A percentile compares a stretch with the other conserved stretches of the same genome.
These are phyloP conservation scores for Inga leiocalycina DNA, from an alignment of 306 rosid genomes.

Conservation along the genomic window DNA sequence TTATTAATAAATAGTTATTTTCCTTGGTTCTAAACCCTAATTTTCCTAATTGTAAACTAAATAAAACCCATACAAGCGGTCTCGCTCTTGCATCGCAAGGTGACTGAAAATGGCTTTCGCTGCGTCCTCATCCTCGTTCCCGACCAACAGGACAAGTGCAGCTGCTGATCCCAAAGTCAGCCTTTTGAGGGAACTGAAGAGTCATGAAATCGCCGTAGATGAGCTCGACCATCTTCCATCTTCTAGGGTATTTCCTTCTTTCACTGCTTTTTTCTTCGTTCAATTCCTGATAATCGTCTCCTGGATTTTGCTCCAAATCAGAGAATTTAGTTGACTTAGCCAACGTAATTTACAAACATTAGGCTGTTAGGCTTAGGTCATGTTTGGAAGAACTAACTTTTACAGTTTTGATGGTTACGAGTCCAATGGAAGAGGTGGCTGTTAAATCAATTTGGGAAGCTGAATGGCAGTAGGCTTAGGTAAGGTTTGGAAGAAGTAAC, in stretches of 20 bases:
- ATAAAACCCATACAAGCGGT: background rate
- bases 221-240: constrained; percentile 70
- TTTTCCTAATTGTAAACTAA: too few relatives aligned
- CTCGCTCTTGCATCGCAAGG: background rate
- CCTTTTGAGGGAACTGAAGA: constrained; percentile 46
- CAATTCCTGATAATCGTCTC: background rate
- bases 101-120: background rate
- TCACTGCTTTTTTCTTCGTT: background rate
- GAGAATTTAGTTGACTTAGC: background rate
- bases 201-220: constrained; percentile 71
- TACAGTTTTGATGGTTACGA: background rate
- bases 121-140: background rate
- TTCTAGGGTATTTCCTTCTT: constrained; percentile 47
- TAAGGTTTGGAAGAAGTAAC: background rate
- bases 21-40: too few relatives aligned
- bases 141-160: background rate
- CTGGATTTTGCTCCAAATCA: background rate
- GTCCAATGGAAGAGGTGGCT: background rate
- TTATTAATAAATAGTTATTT: too few relatives aligned
- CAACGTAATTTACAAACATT: background rate
- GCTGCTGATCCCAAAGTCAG: constrained; percentile 30
- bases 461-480: background rate
- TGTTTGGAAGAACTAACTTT: background rate
- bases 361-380: background rate
- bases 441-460: background rate